phyloP scores from a whole-genome alignment of 225 moss, liverwort and hornwort species.

The Polytrichum formosum region DNA sequence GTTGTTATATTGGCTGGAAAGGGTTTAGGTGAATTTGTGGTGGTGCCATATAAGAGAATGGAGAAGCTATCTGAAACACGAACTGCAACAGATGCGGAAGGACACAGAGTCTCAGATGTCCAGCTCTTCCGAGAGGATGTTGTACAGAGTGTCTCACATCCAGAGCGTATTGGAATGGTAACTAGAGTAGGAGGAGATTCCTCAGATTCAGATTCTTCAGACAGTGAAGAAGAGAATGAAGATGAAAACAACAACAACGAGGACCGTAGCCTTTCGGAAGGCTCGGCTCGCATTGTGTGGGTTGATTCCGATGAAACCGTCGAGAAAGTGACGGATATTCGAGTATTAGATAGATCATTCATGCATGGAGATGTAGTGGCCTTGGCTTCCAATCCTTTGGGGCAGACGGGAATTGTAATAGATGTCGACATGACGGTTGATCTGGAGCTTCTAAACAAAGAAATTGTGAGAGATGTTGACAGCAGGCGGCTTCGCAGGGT shows the following conservation, averaged over 20 bases:
- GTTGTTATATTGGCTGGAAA: not conserved
- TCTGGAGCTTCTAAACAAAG: slow-evolving; percentile 68
- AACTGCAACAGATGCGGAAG: slow-evolving; percentile 27
- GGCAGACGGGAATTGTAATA: slow-evolving; percentile 87
- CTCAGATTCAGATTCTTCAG: slow-evolving; percentile 61
- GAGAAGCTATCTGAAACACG: slow-evolving; percentile 23
- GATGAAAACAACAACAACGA: slow-evolving; percentile 39
- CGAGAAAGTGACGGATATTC: slow-evolving; percentile 70
- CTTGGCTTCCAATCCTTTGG: slow-evolving; percentile 60
- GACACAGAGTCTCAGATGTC: slow-evolving; percentile 55
- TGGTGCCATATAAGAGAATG: slow-evolving; percentile 11
- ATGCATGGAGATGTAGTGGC: slow-evolving; percentile 93
- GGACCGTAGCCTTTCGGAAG: slow-evolving; percentile 49
- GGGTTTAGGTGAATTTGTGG: not conserved
- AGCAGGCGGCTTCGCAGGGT: slow-evolving; percentile 74
- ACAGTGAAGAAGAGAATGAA: slow-evolving; percentile 56
- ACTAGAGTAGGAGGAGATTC: slow-evolving; percentile 78
- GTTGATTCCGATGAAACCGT: slow-evolving; percentile 64
- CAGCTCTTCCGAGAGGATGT: slow-evolving; percentile 92
- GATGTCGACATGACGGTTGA: slow-evolving; percentile 89
- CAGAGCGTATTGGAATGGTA: slow-evolving; percentile 73
- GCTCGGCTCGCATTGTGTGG: slow-evolving; percentile 85
- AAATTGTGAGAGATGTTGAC: slow-evolving; percentile 66
- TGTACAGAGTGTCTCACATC: slow-evolving; percentile 66
- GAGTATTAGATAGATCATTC: slow-evolving; percentile 84